Conservation (phyloP, 139 green algal species). For the Coccomyxa sp. region DNA sequence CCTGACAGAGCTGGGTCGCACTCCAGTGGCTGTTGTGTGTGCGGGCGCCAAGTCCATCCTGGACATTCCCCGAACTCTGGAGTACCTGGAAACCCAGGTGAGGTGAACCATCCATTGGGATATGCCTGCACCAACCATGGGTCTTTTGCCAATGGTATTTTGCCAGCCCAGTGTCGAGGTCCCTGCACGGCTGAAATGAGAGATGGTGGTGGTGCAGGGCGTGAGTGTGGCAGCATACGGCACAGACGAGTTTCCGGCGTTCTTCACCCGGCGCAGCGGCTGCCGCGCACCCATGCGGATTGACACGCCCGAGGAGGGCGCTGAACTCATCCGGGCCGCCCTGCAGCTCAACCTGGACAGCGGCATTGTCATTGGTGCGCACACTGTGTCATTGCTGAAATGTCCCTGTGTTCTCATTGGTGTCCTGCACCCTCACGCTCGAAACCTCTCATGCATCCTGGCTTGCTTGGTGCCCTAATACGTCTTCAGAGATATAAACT, state of each 20-base stretch:
- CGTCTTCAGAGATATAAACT: not conserved
- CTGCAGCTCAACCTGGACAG: slow-evolving; percentile 40
- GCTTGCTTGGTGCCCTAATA: not conserved
- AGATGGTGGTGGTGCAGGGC: slow-evolving; percentile 45
- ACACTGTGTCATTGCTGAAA: not conserved
- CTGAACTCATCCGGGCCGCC: slow-evolving; percentile 45
- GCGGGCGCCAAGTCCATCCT: slow-evolving; percentile 94
- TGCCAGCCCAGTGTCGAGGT: not conserved
- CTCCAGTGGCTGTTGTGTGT: slow-evolving; percentile 90
- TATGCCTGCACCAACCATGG: not conserved
- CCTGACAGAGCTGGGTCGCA: slow-evolving; percentile 83
- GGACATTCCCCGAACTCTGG: slow-evolving; percentile 94
- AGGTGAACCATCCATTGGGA: not conserved
- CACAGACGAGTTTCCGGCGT: slow-evolving; percentile 91
- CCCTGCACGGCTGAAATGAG: not conserved
- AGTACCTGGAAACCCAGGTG: slow-evolving; percentile 84
- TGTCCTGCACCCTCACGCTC: not conserved
- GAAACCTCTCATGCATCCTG: not conserved
- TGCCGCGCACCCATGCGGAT: slow-evolving; percentile 54
- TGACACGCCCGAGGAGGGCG: slow-evolving; percentile 56
- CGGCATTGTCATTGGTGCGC: slow-evolving; percentile 62
- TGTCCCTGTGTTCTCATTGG: not conserved
- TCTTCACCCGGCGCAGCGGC: slow-evolving; percentile 81
- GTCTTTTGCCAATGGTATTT: not conserved
- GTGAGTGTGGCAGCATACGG: slow-evolving; percentile 82